These are phyloP conservation scores for Gaeumannomyces sp. DNA, from an alignment of 2,329 filamentous ascomycete genomes.

Conservation along the genomic window DNA sequence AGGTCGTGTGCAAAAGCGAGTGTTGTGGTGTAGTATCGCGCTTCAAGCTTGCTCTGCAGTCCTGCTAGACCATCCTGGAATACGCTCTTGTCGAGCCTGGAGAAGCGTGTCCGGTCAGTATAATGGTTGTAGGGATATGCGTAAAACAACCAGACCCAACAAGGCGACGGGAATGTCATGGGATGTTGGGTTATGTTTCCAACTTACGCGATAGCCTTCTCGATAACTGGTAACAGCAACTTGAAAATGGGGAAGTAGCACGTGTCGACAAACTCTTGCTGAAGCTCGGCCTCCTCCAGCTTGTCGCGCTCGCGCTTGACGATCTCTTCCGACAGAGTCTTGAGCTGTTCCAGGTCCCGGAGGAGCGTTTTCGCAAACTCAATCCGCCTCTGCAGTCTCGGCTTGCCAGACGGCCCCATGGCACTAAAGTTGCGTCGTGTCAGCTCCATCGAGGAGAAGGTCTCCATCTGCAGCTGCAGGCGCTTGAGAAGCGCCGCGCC, in stretches of 20 bases:
- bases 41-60: conserved; percentile 46
- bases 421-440: conserved; percentile 91
- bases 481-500: conserved; percentile 90
- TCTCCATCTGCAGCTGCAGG: conserved; percentile 89
- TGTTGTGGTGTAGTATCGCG: conserved; percentile 52
- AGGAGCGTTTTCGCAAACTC: conserved; percentile 77
- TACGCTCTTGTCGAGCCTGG: conserved; percentile 58
- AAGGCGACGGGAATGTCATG: neutral
- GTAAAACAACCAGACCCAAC: conserved; percentile 11
- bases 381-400: conserved; percentile 72
- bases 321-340: conserved; percentile 61
- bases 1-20: conserved; percentile 52
- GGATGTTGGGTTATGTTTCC: neutral
- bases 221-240: conserved; percentile 69
- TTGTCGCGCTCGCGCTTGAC: conserved; percentile 74
- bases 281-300: conserved; percentile 66
- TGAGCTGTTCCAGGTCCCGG: conserved; percentile 71
- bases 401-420: conserved; percentile 80
- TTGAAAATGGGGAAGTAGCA: conserved; percentile 87
- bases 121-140: neutral
- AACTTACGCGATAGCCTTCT: conserved; percentile 75
- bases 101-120: conserved; percentile 6
- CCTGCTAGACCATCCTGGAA: conserved; percentile 47
- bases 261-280: conserved; percentile 75
- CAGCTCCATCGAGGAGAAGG: conserved; percentile 95